Conservation (phyloP, 331 rosid species). For the Acacia pycnantha region DNA sequence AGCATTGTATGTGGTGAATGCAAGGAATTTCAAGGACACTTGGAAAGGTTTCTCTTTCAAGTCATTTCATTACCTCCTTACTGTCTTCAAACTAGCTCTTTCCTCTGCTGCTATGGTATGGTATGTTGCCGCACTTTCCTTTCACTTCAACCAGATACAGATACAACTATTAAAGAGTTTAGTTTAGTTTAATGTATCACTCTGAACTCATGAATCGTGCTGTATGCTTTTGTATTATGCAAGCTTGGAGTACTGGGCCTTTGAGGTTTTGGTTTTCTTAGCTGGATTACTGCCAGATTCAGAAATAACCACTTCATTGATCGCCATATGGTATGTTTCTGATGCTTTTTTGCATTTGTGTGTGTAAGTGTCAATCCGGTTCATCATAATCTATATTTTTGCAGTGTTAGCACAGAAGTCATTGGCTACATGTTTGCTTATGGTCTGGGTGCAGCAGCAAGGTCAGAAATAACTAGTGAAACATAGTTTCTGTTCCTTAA, state of each 20-base stretch:
- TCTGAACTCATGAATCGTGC: conserved; percentile 19
- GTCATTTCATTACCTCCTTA: conserved; percentile 40
- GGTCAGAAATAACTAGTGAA: conserved; percentile 37
- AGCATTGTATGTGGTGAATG: conserved; percentile 38
- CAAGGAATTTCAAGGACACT: conserved; percentile 50
- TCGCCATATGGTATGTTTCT: conserved; percentile 72
- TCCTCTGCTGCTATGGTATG: conserved; percentile 89
- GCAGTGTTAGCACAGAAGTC: conserved; percentile 67
- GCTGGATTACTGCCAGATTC: conserved; percentile 75
- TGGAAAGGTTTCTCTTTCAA: conserved; percentile 76
- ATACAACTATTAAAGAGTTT: neutral
- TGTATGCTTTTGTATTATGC: conserved; percentile 18
- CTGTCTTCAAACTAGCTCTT: conserved; percentile 62
- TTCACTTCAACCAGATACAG: neutral
- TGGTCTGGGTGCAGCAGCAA: conserved; percentile 91
- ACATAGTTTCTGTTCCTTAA: neutral
- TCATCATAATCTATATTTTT: conserved; percentile 3
- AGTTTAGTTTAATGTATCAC: neutral
- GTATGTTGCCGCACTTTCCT: conserved; percentile 39
- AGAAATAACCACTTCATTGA: conserved; percentile 67
- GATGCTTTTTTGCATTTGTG: neutral
- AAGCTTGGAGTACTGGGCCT: conserved; percentile 92
- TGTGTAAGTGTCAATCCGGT: neutral
- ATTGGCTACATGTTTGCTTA: conserved; percentile 68
- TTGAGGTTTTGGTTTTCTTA: conserved; percentile 78